A percentile compares a stretch with the other conserved stretches of the same genome.
Evolutionary conservation across 2,329 filamentous ascomycete species (phyloP).

Genomic region (Tetracladium maxilliforme): DNA sequence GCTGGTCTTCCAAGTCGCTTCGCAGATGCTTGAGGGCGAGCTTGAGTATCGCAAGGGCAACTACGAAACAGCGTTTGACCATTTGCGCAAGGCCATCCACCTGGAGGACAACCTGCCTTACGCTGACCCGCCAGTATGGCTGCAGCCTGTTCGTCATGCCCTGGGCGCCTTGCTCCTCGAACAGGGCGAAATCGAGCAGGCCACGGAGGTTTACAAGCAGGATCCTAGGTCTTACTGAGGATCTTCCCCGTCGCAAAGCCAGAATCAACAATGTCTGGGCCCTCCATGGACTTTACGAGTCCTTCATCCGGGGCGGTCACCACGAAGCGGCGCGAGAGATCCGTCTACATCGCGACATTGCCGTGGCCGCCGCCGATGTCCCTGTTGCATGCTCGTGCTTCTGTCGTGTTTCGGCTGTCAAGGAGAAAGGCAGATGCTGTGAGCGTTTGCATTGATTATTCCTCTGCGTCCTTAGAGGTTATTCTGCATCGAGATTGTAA

Average conservation of each 20-base stretch:
- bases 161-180: constrained; percentile 57
- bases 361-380: constrained; percentile 43
- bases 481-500: no score
- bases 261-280: constrained; percentile 68
- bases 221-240: constrained; percentile 44
- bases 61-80: constrained; percentile 40
- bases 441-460: no score
- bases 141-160: constrained; percentile 60
- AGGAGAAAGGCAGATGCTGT: no score
- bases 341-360: constrained; percentile 31
- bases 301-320: constrained; percentile 38
- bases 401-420: no score
- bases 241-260: constrained; percentile 45
- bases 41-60: constrained; percentile 52
- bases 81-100: constrained; percentile 39
- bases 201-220: constrained; percentile 39
- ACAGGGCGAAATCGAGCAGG: constrained; percentile 41
- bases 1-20: constrained; percentile 48
- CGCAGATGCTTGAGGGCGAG: constrained; percentile 58
- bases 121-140: constrained; percentile 68
- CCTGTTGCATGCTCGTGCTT: constrained; percentile 42
- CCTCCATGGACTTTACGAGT: constrained; percentile 59
- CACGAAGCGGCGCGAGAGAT: constrained; percentile 29
- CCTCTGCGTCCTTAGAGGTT: no score
- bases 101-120: constrained; percentile 52